Evolutionary conservation across 176 grass and related monocot species (phyloP).

Genomic region (Echinochloa phyllopogon): DNA sequence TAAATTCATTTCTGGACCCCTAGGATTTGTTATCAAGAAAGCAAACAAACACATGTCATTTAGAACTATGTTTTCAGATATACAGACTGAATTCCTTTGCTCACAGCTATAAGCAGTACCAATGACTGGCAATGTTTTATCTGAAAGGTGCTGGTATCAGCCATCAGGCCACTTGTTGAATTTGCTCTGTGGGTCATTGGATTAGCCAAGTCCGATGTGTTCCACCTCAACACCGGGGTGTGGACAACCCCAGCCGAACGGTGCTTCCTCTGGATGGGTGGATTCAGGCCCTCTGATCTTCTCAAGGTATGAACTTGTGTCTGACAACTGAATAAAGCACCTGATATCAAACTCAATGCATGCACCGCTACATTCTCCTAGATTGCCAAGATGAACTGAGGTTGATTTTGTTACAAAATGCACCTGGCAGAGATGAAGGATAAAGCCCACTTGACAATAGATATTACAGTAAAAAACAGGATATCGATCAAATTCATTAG

Average conservation of each 20-base stretch:
- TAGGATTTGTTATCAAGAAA: too few species aligned
- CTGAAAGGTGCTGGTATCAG: too few species aligned
- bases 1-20: too few species aligned
- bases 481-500: neutral
- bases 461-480: neutral
- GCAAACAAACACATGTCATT: too few species aligned
- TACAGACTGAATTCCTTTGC: too few species aligned
- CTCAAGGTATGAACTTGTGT: slow-evolving; percentile 60
- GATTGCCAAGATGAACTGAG: neutral
- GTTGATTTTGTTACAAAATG: neutral
- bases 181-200: too few species aligned
- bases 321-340: slow-evolving; percentile 24
- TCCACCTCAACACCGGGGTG: slow-evolving; percentile 79
- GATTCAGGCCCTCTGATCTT: slow-evolving; percentile 85
- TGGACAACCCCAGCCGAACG: slow-evolving; percentile 75
- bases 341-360: neutral
- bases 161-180: too few species aligned
- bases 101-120: too few species aligned
- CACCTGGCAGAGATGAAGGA: neutral
- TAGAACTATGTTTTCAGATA: too few species aligned
- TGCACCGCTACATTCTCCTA: neutral
- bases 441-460: neutral
- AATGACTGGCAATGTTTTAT: too few species aligned
- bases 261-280: slow-evolving; percentile 91
- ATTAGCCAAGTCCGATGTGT: slow-evolving; percentile 71